These are phyloP conservation scores for Candida silvicultrix DNA, from an alignment of 805 yeast species.

Conservation along the genomic window DNA sequence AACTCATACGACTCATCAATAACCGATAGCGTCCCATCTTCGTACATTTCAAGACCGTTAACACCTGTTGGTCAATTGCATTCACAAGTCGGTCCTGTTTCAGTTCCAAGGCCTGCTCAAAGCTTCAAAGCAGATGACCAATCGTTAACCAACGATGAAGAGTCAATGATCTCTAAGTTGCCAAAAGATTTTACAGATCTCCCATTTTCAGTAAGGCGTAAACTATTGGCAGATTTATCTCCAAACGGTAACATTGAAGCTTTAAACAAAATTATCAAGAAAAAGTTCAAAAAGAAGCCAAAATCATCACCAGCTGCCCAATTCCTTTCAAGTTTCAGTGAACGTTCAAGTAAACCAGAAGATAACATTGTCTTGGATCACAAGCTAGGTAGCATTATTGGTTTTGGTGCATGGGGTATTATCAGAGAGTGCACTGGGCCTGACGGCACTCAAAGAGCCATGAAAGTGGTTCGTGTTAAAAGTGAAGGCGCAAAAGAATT, in stretches of 20 bases:
- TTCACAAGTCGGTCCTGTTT: slow-evolving; percentile 30
- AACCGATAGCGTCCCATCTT: slow-evolving; percentile 9
- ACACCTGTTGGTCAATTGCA: slow-evolving; percentile 24
- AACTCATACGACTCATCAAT: slow-evolving; percentile 13
- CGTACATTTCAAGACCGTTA: slow-evolving; percentile 10
- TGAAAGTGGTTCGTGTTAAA: slow-evolving; percentile 54
- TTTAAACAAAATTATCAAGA: slow-evolving; percentile 20
- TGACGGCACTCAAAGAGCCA: slow-evolving; percentile 38
- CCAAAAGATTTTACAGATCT: slow-evolving; percentile 49
- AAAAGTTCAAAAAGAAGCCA: slow-evolving; percentile 17
- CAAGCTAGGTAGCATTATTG: slow-evolving; percentile 66
- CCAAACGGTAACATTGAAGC: slow-evolving; percentile 28
- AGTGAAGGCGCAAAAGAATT: slow-evolving; percentile 46
- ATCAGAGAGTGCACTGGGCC: slow-evolving; percentile 57
- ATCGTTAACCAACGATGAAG: slow-evolving; percentile 21
- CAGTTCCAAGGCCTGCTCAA: slow-evolving; percentile 24
- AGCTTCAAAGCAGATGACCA: slow-evolving; percentile 7
- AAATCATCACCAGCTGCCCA: slow-evolving; percentile 21
- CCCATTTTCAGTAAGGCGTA: slow-evolving; percentile 58
- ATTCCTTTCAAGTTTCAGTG: slow-evolving; percentile 21
- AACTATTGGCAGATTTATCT: slow-evolving; percentile 27
- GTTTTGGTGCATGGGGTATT: slow-evolving; percentile 88
- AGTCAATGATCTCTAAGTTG: slow-evolving; percentile 26
- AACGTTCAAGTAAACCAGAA: slow-evolving; percentile 27
- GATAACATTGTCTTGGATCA: slow-evolving; percentile 64